Conservation (phyloP, 495 filamentous ascomycete species). For the Monascus purpureus region DNA sequence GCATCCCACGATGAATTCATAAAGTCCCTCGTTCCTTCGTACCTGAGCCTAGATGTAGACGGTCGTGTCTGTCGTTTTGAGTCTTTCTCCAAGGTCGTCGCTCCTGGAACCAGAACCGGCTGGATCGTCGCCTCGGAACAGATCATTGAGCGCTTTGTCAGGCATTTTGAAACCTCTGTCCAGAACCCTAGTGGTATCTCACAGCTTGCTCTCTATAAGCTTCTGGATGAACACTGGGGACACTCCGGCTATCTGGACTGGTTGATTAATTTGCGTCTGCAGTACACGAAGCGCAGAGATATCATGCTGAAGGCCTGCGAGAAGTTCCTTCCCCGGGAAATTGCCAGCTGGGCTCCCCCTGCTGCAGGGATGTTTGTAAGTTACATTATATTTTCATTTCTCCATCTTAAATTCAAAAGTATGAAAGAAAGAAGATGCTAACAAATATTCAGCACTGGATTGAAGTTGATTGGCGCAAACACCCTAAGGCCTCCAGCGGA, state of each 20-base stretch:
- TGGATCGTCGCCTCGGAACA: constrained; percentile 66
- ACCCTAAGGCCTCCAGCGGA: constrained; percentile 48
- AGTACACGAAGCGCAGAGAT: constrained; percentile 70
- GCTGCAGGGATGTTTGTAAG: constrained; percentile 94
- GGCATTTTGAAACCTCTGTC: constrained; percentile 61
- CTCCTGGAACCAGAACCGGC: constrained; percentile 45
- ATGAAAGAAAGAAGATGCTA: constrained; percentile 2
- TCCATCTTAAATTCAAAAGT: neutral
- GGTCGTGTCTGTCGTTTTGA: constrained; percentile 57
- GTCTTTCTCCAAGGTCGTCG: constrained; percentile 55
- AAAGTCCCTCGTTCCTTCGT: constrained; percentile 44
- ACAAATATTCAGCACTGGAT: constrained; percentile 57
- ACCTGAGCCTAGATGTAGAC: constrained; percentile 46
- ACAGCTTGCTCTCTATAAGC: constrained; percentile 72
- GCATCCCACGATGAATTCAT: constrained; percentile 45
- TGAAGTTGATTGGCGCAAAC: constrained; percentile 56
- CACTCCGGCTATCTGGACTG: constrained; percentile 84
- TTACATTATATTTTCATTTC: constrained; percentile 10
- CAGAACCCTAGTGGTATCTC: constrained; percentile 76
- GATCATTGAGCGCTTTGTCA: constrained; percentile 63
- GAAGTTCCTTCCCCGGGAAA: constrained; percentile 54
- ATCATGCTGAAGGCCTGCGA: constrained; percentile 74
- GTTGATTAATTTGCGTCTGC: constrained; percentile 69
- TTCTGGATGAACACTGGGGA: constrained; percentile 89
- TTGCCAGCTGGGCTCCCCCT: constrained; percentile 74